Conservation (phyloP, 2,329 filamentous ascomycete species). For the Arthrobotrys sinensis region DNA sequence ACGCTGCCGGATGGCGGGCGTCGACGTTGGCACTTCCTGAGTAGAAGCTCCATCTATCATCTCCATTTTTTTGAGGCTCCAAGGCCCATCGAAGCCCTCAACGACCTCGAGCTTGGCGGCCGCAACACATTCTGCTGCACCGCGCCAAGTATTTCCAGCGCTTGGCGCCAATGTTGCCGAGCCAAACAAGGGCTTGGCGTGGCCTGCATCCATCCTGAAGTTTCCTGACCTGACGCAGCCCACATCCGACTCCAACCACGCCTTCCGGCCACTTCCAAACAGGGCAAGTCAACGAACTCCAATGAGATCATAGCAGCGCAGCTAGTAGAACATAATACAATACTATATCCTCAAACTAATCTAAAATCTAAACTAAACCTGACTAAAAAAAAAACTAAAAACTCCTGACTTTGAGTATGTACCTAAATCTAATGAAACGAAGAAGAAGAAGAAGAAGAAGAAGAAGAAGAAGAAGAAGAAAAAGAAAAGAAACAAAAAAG, state of each 20-base stretch:
- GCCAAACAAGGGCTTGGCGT: not conserved
- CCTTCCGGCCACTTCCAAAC: not conserved
- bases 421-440: not conserved
- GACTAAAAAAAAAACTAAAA: no score
- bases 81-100: slow-evolving; percentile 1
- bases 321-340: no score
- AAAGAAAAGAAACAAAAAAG: slow-evolving; percentile 51
- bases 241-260: no score
- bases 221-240: not conserved
- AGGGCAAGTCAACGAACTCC: not conserved
- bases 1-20: slow-evolving; percentile 26
- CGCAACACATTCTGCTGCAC: slow-evolving; percentile 45
- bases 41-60: not conserved
- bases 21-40: slow-evolving; percentile 25
- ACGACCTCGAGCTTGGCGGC: slow-evolving; percentile 41
- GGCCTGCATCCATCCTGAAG: not conserved
- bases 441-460: not conserved
- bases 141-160: not conserved
- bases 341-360: no score
- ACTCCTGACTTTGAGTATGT: not conserved
- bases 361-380: no score
- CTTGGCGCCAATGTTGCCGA: slow-evolving; percentile 25
- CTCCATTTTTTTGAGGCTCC: slow-evolving; percentile 50
- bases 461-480: slow-evolving; percentile 26
- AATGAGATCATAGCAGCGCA: slow-evolving; percentile 1